Conservation (phyloP, 768 basidiomycete species). For the Sarcomyxa edulis region DNA sequence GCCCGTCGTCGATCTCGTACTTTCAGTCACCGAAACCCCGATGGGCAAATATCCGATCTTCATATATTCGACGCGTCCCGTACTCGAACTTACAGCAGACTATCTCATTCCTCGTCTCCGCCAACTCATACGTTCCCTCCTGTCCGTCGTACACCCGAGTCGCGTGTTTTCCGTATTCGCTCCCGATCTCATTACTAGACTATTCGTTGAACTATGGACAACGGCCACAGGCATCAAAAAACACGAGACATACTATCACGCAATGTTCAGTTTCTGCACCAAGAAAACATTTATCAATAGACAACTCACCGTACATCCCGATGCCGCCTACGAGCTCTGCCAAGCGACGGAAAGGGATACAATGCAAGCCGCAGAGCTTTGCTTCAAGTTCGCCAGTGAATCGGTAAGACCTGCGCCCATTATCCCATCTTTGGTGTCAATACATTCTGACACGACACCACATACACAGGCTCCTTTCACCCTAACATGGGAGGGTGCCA, state of each 20-base stretch:
- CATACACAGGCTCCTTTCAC: constrained; percentile 52
- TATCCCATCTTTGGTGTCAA: not conserved
- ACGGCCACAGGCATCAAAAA: constrained; percentile 33
- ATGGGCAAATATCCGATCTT: constrained; percentile 66
- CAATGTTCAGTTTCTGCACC: constrained; percentile 55
- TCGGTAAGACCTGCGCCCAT: constrained; percentile 38
- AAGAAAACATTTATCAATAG: constrained; percentile 26
- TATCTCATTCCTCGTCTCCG: constrained; percentile 34
- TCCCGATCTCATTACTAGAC: constrained; percentile 34
- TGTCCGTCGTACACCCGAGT: constrained; percentile 21
- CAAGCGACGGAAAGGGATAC: constrained; percentile 35
- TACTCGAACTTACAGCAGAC: constrained; percentile 28
- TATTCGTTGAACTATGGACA: constrained; percentile 48
- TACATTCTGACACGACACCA: too few species aligned
- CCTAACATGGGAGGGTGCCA: constrained; percentile 35
- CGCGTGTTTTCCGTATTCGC: constrained; percentile 69
- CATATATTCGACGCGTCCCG: constrained; percentile 43
- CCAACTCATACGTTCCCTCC: constrained; percentile 35
- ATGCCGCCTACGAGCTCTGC: constrained; percentile 31
- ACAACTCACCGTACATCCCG: constrained; percentile 13
- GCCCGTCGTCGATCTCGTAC: constrained; percentile 40
- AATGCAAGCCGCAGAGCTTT: constrained; percentile 37
- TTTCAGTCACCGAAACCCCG: constrained; percentile 52
- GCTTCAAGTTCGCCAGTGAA: constrained; percentile 49
- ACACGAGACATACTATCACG: constrained; percentile 54